Conservation (phyloP, 306 rosid genomes). For the Datisca glomerata region DNA sequence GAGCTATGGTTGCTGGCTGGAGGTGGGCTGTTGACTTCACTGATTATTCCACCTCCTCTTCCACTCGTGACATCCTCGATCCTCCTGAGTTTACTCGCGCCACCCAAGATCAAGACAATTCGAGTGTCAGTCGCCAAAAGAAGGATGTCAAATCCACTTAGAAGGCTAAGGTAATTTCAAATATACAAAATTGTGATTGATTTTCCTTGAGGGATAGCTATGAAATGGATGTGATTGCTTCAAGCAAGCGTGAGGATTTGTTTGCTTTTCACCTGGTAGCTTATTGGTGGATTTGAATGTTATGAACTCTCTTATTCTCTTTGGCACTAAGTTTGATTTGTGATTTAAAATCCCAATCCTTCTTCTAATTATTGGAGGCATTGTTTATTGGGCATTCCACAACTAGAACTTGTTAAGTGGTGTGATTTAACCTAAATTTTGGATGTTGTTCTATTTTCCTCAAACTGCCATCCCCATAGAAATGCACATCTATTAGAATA, state of each 20-base stretch:
- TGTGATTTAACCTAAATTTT: too few relatives aligned
- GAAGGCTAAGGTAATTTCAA: constrained; percentile 61
- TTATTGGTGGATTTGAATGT: not conserved
- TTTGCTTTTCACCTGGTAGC: not conserved
- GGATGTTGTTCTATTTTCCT: too few relatives aligned
- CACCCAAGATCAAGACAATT: constrained; percentile 83
- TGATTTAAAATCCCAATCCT: too few relatives aligned
- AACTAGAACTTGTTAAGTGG: too few relatives aligned
- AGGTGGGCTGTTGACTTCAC: constrained; percentile 86
- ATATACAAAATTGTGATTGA: not conserved
- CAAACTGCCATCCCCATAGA: too few relatives aligned
- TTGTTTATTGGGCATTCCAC: too few relatives aligned
- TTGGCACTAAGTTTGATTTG: too few relatives aligned
- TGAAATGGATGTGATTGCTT: too few relatives aligned
- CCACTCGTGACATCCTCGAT: too few relatives aligned
- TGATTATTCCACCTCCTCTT: constrained; percentile 59
- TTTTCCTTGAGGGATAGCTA: not conserved
- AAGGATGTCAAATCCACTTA: constrained; percentile 88
- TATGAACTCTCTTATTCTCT: too few relatives aligned
- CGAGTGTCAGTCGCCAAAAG: constrained; percentile 78
- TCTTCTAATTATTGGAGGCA: too few relatives aligned
- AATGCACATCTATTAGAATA: too few relatives aligned
- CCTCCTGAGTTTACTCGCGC: constrained; percentile 94
- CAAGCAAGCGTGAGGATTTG: not conserved
- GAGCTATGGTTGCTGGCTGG: constrained; percentile 57